Evolutionary conservation across 2,329 filamentous ascomycete genomes (phyloP).

Genomic region (Sporothrix pallida): DNA sequence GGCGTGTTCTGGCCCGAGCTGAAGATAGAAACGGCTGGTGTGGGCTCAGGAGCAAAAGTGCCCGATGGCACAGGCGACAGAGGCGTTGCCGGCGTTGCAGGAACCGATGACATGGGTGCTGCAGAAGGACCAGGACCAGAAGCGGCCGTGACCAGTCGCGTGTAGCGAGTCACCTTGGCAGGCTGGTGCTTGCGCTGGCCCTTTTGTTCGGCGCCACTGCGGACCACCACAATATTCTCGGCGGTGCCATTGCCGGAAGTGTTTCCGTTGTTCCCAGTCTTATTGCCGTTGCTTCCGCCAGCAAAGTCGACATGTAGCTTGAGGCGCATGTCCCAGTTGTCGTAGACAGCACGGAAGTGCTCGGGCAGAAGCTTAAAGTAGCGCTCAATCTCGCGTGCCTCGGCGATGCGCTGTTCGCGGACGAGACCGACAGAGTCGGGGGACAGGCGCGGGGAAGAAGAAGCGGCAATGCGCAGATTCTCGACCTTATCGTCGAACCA

Average conservation of each 20-base stretch:
- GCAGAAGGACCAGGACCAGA: not conserved
- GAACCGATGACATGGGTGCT: not conserved
- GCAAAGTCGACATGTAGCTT: constrained; percentile 88
- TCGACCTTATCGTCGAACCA: constrained; percentile 70
- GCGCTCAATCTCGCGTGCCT: constrained; percentile 80
- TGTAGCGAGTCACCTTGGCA: constrained; percentile 53
- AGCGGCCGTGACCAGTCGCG: constrained; percentile 32
- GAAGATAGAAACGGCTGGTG: not conserved
- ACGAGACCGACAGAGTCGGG: constrained; percentile 74
- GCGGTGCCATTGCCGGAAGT: constrained; percentile 57
- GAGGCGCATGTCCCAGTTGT: constrained; percentile 91
- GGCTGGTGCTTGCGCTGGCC: constrained; percentile 52
- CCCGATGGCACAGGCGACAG: not conserved
- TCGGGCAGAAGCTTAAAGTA: constrained; percentile 75
- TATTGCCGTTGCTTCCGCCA: constrained; percentile 57
- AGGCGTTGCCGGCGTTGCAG: not conserved
- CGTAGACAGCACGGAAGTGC: constrained; percentile 77
- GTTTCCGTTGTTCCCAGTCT: constrained; percentile 55
- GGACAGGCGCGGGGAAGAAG: constrained; percentile 70
- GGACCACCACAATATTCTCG: constrained; percentile 76
- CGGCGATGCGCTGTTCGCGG: constrained; percentile 71
- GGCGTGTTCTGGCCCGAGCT: constrained; percentile 23
- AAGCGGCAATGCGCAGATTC: constrained; percentile 73
- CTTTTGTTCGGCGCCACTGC: constrained; percentile 61
- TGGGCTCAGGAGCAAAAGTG: constrained; percentile 4